Evolutionary conservation across 1,284 basidiomycete genomes (phyloP).

Genomic region (Cryptococcus hybrid): DNA sequence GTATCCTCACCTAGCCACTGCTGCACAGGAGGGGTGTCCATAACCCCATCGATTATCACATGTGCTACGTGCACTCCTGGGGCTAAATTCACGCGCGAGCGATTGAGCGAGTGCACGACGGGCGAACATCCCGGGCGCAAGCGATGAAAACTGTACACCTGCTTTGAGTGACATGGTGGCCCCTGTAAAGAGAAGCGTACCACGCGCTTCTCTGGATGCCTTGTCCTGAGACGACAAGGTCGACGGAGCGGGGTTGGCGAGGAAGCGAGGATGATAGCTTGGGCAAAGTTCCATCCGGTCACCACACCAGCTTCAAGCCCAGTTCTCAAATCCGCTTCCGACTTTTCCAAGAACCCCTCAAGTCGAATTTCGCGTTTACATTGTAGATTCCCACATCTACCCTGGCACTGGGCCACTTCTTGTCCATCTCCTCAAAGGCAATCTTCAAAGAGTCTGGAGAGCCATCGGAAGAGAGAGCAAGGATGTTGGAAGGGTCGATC

Average conservation of each 20-base stretch:
- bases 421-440: constrained; percentile 31
- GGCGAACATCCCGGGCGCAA: constrained; percentile 40
- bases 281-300: constrained; percentile 34
- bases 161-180: constrained; percentile 41
- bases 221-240: neutral
- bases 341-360: constrained; percentile 37
- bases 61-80: constrained; percentile 51
- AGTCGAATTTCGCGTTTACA: constrained; percentile 27
- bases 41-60: constrained; percentile 49
- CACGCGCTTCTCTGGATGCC: constrained; percentile 11
- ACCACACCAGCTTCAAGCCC: constrained; percentile 28
- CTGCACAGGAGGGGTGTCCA: constrained; percentile 32
- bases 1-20: constrained; percentile 26
- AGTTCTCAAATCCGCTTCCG: constrained; percentile 24
- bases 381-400: constrained; percentile 46
- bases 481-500: constrained; percentile 21
- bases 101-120: constrained; percentile 39
- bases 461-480: constrained; percentile 32
- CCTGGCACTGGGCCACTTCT: constrained; percentile 31
- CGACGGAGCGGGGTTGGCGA: constrained; percentile 11
- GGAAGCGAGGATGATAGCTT: constrained; percentile 33
- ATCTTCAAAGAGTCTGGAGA: constrained; percentile 20
- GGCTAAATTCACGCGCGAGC: constrained; percentile 50
- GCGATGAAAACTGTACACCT: constrained; percentile 32
- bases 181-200: constrained; percentile 45